A percentile compares a stretch with the other conserved stretches of the same genome.
Conservation (phyloP, 2,329 filamentous ascomycete genomes). For the Neophaeococcomyces mojaviensis region DNA sequence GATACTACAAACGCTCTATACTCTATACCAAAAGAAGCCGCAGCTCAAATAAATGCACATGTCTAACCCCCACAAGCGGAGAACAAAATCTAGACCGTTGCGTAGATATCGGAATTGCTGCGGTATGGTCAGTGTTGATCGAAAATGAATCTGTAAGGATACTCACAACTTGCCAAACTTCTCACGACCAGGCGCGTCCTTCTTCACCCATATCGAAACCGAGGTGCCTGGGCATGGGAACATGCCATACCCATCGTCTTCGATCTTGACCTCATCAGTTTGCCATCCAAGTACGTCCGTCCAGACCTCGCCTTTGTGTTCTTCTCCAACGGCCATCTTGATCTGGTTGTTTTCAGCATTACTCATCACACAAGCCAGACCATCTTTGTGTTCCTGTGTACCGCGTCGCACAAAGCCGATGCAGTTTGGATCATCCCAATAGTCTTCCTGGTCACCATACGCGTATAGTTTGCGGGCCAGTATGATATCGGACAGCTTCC, state of each 20-base stretch:
- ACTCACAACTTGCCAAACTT: constrained; percentile 36
- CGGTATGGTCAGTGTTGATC: background rate
- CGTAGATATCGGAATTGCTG: constrained; percentile 2
- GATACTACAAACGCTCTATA: too few species aligned
- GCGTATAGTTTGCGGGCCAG: constrained; percentile 54
- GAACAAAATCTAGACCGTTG: constrained; percentile 3
- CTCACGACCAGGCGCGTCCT: constrained; percentile 42
- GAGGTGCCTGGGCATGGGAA: constrained; percentile 45
- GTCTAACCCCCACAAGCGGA: too few species aligned
- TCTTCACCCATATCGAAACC: constrained; percentile 50
- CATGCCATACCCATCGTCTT: constrained; percentile 45
- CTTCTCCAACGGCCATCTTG: constrained; percentile 50
- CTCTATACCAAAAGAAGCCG: too few species aligned
- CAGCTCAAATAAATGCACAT: too few species aligned
- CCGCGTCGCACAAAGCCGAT: constrained; percentile 52
- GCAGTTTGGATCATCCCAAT: constrained; percentile 49
- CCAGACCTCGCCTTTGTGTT: constrained; percentile 52
- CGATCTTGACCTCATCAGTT: constrained; percentile 47
- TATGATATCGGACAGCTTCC: constrained; percentile 47
- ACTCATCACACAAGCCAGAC: constrained; percentile 46
- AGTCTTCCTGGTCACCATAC: constrained; percentile 53
- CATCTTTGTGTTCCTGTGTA: constrained; percentile 36
- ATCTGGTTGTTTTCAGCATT: constrained; percentile 41
- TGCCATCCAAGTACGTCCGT: constrained; percentile 50
- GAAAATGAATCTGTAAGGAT: background rate